These are phyloP conservation scores for Warburgia ugandensis DNA, from an alignment of 164 flowering plant genomes.

Conservation along the genomic window DNA sequence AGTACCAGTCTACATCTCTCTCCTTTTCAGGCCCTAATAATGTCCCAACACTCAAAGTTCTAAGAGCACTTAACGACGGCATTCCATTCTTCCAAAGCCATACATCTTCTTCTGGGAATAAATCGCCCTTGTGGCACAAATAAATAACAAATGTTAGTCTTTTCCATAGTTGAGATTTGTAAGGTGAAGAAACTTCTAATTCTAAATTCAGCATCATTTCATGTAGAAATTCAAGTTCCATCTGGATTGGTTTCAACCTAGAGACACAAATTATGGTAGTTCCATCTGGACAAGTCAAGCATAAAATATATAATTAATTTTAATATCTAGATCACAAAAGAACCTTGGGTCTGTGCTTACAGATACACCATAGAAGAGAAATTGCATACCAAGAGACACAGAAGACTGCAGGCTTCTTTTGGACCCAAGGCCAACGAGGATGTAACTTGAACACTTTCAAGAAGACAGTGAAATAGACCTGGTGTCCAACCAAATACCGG, in stretches of 20 bases:
- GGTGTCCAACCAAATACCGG: conserved; percentile 92
- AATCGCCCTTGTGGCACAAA: conserved; percentile 54
- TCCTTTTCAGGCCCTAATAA: conserved; percentile 71
- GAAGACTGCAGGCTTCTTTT: conserved; percentile 87
- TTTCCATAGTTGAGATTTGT: no score
- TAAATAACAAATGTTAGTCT: conserved; percentile 1
- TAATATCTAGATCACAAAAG: no score
- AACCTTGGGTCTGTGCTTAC: no score
- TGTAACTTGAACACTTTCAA: conserved; percentile 65
- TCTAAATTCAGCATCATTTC: no score
- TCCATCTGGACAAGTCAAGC: no score
- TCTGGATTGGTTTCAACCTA: no score
- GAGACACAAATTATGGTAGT: no score
- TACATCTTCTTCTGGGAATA: conserved; percentile 81
- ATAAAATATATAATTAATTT: no score
- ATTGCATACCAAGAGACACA: conserved; percentile 68
- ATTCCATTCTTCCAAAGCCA: conserved; percentile 89
- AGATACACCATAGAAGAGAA: no score
- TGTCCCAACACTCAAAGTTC: conserved; percentile 66
- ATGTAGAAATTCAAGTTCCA: no score
- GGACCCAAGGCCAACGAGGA: conserved; percentile 80
- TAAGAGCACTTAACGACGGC: conserved; percentile 67
- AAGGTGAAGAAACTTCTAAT: no score
- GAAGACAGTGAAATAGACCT: conserved; percentile 65
- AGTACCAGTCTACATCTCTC: conserved; percentile 72